These are phyloP conservation scores for Aspergillus fumigatus DNA, from an alignment of 2,329 filamentous ascomycete genomes.

Conservation along the genomic window DNA sequence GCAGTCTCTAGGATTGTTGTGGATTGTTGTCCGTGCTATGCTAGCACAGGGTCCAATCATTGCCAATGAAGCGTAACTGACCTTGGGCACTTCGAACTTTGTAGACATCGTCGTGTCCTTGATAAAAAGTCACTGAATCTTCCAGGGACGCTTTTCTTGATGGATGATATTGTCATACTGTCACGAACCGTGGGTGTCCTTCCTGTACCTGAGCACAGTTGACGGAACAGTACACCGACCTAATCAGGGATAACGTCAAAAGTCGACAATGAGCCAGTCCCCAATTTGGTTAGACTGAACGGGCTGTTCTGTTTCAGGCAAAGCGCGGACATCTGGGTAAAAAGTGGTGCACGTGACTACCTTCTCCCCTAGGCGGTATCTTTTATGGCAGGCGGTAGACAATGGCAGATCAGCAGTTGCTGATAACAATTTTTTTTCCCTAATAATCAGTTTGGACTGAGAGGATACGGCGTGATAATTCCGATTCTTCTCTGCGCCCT, in stretches of 20 bases:
- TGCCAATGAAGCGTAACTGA: background rate
- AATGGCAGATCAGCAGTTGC: conserved; percentile 18
- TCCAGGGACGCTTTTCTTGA: background rate
- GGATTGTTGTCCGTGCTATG: background rate
- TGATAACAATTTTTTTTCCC: conserved; percentile 29
- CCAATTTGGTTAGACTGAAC: background rate
- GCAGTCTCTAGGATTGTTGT: too few species aligned
- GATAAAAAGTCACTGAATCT: background rate
- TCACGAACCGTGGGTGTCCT: background rate
- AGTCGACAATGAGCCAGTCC: background rate
- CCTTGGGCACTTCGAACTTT: background rate
- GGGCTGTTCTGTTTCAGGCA: background rate
- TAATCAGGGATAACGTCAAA: background rate
- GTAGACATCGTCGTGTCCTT: too few species aligned
- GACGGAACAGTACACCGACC: background rate
- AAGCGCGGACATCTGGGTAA: background rate
- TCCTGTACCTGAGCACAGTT: background rate
- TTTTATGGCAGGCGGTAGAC: conserved; percentile 9
- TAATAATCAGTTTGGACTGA: background rate
- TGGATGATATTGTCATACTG: background rate
- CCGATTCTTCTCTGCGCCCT: background rate
- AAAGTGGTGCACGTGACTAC: background rate
- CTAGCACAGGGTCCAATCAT: background rate
- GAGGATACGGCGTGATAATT: background rate
- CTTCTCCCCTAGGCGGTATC: conserved; percentile 14